A percentile compares a stretch with the other conserved stretches of the same genome.
phyloP scores from a whole-genome alignment of 176 grass and related monocot species.

The Alloteropsis semialata region DNA sequence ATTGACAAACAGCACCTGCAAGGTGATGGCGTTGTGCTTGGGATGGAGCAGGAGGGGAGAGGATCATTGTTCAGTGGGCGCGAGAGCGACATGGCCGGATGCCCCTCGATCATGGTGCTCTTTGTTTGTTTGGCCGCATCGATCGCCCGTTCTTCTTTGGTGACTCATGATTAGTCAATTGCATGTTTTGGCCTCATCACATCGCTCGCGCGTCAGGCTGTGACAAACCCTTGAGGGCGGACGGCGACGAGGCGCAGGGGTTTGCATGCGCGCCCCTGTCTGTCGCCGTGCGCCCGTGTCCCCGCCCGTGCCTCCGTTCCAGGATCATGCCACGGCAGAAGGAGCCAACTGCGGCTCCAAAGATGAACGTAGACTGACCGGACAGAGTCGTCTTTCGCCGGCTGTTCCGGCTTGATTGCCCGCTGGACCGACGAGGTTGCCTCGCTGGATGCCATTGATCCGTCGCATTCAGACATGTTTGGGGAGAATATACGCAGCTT shows the following conservation, averaged over 20 bases:
- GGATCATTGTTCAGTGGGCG: not conserved
- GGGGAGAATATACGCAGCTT: not conserved
- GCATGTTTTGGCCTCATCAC: constrained; percentile 28
- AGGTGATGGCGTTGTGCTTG: not conserved
- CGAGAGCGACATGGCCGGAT: constrained; percentile 20
- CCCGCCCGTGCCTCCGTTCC: constrained; percentile 23
- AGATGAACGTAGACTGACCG: not conserved
- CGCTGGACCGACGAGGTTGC: not conserved
- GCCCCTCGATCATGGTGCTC: not conserved
- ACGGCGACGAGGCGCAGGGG: constrained; percentile 5
- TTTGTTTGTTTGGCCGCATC: not conserved
- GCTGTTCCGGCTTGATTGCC: not conserved
- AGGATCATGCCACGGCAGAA: not conserved
- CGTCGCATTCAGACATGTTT: not conserved
- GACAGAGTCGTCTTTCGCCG: not conserved
- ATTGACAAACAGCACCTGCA: not conserved
- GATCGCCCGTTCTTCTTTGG: no score
- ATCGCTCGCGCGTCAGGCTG: not conserved
- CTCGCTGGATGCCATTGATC: not conserved
- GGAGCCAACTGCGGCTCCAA: not conserved
- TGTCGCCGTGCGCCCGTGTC: not conserved
- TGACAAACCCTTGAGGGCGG: not conserved
- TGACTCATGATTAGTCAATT: constrained; percentile 23
- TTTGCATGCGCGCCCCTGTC: not conserved
- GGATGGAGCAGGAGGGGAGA: not conserved